Percentiles rank a stretch among this genome's conserved stretches.
Evolutionary conservation across 176 grass and related monocot species (phyloP).

Genomic region (Pontederia paniculata): DNA sequence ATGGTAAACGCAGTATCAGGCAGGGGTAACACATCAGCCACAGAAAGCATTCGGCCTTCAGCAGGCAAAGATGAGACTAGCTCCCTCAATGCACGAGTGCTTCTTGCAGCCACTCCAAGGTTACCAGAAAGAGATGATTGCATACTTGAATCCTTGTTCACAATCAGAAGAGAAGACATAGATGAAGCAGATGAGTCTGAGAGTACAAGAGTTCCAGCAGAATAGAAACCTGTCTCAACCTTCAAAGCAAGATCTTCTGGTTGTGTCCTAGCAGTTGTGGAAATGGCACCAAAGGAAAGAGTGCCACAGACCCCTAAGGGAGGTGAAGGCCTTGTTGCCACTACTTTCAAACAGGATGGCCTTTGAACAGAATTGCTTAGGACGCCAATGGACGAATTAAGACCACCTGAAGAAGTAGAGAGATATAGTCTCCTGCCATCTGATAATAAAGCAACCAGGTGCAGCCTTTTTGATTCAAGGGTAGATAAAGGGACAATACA

Average conservation of each 20-base stretch:
- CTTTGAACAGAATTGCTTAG: slow-evolving; percentile 54
- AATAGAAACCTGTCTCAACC: slow-evolving; percentile 90
- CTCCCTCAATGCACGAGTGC: slow-evolving; percentile 61
- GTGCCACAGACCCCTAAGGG: slow-evolving; percentile 56
- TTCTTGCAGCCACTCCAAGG: slow-evolving; percentile 64
- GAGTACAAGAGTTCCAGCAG: slow-evolving; percentile 74
- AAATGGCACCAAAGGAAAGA: slow-evolving; percentile 53
- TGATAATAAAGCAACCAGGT: slow-evolving; percentile 83
- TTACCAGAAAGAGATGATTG: slow-evolving; percentile 56
- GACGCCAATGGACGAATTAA: slow-evolving; percentile 54
- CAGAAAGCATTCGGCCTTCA: slow-evolving; percentile 91
- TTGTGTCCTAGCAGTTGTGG: slow-evolving; percentile 55
- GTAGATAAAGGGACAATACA: slow-evolving; percentile 63
- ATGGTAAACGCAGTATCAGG: slow-evolving; percentile 51
- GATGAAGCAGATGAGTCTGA: slow-evolving; percentile 77
- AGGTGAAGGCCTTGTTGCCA: slow-evolving; percentile 87
- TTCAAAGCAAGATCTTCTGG: slow-evolving; percentile 88
- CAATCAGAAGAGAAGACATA: slow-evolving; percentile 75
- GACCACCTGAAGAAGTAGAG: slow-evolving; percentile 54
- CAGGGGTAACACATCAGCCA: slow-evolving; percentile 63
- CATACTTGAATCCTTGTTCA: slow-evolving; percentile 86
- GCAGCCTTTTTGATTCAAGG: slow-evolving; percentile 89
- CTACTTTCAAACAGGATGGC: slow-evolving; percentile 82
- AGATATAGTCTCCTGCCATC: slow-evolving; percentile 89
- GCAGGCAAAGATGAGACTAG: slow-evolving; percentile 70